Evolutionary conservation across 257 asterid species (phyloP).

Genomic region (Capsicum chinense): DNA sequence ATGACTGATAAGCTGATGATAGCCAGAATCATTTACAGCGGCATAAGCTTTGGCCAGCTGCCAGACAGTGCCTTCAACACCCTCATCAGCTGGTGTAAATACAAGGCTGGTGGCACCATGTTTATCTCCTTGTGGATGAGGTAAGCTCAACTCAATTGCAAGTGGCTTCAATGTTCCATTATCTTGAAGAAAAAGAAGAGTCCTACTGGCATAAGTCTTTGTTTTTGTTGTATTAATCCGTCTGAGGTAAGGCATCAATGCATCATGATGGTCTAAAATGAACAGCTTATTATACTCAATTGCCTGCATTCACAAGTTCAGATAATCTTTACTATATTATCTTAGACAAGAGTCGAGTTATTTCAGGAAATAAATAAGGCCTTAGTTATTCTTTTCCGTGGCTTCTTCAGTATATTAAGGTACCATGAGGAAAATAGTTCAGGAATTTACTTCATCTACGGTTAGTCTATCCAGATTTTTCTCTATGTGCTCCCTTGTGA

Average conservation of each 20-base stretch:
- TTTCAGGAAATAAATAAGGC: conserved; percentile 7
- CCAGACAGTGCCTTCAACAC: conserved; percentile 70
- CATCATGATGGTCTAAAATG: conserved; percentile 87
- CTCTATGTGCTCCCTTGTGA: conserved; percentile 62
- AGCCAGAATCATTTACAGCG: conserved; percentile 89
- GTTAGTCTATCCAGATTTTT: conserved; percentile 67
- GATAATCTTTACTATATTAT: neutral
- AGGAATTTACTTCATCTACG: conserved; percentile 60
- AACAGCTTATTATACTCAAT: conserved; percentile 53
- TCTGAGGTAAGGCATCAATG: conserved; percentile 77
- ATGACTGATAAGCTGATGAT: conserved; percentile 94
- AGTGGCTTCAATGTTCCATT: conserved; percentile 84
- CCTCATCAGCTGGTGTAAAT: conserved; percentile 68
- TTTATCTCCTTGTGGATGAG: conserved; percentile 62
- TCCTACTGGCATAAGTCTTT: conserved; percentile 80
- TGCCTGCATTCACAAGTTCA: conserved; percentile 50
- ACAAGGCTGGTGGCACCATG: conserved; percentile 70
- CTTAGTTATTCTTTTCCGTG: neutral
- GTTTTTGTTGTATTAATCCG: conserved; percentile 70
- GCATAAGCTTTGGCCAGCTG: conserved; percentile 96
- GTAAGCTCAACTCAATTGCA: conserved; percentile 88
- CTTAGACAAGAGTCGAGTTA: neutral
- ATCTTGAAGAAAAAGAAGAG: conserved; percentile 75
- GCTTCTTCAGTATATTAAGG: neutral
- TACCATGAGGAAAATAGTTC: neutral